Conservation (phyloP, 257 asterid species). For the Solanum pinnatisectum region DNA sequence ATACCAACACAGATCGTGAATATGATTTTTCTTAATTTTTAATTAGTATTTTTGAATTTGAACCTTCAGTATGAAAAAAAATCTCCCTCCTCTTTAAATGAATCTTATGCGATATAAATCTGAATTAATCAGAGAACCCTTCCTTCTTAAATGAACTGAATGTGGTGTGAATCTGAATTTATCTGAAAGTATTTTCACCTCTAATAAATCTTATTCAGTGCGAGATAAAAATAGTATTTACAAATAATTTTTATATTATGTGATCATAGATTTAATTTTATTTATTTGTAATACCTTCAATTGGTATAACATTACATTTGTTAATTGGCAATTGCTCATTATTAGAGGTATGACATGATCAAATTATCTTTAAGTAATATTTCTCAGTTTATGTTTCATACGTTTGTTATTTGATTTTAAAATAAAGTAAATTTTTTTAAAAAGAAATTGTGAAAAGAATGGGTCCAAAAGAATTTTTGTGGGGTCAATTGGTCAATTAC, state of each 20-base stretch:
- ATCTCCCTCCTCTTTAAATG: background rate
- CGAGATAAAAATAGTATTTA: too few relatives aligned
- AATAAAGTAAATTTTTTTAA: background rate
- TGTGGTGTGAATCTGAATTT: too few relatives aligned
- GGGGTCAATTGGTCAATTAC: background rate
- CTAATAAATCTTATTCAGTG: too few relatives aligned
- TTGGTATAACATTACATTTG: background rate
- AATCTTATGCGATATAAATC: background rate
- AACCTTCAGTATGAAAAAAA: background rate
- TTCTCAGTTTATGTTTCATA: background rate
- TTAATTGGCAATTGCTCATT: background rate
- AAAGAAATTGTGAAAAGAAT: background rate
- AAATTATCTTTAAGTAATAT: background rate
- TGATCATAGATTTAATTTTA: background rate
- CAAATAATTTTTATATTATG: background rate
- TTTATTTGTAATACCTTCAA: background rate
- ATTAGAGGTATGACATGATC: background rate
- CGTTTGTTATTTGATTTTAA: background rate
- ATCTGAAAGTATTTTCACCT: too few relatives aligned
- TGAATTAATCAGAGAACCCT: background rate
- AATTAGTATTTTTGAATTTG: background rate
- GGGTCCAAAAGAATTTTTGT: background rate
- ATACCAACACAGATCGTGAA: background rate
- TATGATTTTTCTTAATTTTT: background rate
- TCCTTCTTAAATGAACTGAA: background rate